Percentiles rank a stretch among this genome's conserved stretches.
Evolutionary conservation across 1,284 basidiomycete genomes (phyloP).

Genomic region (Megacollybia platyphylla): DNA sequence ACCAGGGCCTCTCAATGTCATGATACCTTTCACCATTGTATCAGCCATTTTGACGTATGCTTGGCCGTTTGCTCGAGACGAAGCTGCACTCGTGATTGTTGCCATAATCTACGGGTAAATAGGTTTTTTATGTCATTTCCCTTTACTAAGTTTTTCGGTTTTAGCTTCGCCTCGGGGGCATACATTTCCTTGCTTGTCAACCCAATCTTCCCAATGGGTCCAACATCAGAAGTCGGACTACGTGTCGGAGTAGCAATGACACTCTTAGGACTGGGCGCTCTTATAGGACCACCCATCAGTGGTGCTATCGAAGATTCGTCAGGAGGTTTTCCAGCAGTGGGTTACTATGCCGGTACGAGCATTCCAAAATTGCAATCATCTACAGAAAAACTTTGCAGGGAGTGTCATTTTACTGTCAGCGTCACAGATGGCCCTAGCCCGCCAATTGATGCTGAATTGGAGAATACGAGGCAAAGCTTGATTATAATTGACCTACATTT

Average conservation of each 20-base stretch:
- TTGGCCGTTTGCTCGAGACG: conserved; percentile 1
- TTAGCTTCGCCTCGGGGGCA: conserved; percentile 13
- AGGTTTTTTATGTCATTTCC: background rate
- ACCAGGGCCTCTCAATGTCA: conserved; percentile 4
- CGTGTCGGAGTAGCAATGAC: conserved; percentile 28
- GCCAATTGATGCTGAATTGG: conserved; percentile 1
- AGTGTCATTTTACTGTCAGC: conserved; percentile 1
- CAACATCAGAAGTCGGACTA: conserved; percentile 24
- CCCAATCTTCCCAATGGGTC: conserved; percentile 25
- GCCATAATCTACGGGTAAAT: conserved; percentile 4
- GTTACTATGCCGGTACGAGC: conserved; percentile 23
- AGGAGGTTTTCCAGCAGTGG: conserved; percentile 22
- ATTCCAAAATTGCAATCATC: no score
- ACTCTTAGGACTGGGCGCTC: conserved; percentile 23
- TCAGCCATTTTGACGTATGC: conserved; percentile 3
- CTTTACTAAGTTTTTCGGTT: conserved; percentile 4
- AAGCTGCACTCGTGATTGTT: conserved; percentile 1
- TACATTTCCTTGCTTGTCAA: conserved; percentile 19
- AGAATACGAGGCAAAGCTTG: background rate
- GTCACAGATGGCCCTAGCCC: background rate
- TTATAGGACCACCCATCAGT: conserved; percentile 31
- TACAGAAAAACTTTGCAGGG: background rate
- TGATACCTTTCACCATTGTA: conserved; percentile 4
- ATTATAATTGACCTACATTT: background rate
- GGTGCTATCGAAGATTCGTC: conserved; percentile 25